A percentile compares a stretch with the other conserved stretches of the same genome.
Conservation (phyloP, 768 basidiomycete genomes). For the Tricholoma hemisulphureum region DNA sequence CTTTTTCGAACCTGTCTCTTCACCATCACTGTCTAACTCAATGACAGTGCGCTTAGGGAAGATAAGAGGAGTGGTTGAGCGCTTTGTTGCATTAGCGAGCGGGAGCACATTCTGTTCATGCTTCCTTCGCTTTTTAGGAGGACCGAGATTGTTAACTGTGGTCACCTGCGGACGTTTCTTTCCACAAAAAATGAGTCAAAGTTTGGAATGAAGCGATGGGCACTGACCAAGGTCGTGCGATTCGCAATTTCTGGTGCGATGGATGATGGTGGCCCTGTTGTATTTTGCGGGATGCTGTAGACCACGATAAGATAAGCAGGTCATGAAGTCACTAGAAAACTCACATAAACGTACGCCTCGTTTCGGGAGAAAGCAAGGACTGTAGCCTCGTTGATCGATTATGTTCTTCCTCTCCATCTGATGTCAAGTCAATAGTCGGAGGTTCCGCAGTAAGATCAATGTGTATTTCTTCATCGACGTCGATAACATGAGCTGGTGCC, state of each 20-base stretch:
- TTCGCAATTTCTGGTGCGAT: neutral
- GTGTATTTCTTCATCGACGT: neutral
- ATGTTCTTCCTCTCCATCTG: constrained; percentile 1
- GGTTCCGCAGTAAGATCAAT: neutral
- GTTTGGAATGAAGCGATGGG: neutral
- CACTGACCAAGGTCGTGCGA: neutral
- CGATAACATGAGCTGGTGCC: neutral
- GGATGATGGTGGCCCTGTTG: neutral
- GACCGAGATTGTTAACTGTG: neutral
- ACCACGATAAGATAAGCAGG: neutral
- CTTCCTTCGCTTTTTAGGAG: neutral
- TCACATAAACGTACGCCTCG: neutral
- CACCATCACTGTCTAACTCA: constrained; percentile 17
- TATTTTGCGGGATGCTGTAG: neutral
- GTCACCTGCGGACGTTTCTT: constrained; percentile 1
- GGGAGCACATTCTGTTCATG: neutral
- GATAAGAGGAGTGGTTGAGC: neutral
- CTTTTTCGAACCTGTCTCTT: constrained; percentile 12
- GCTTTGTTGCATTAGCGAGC: neutral
- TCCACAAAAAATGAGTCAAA: neutral
- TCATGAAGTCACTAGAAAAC: neutral
- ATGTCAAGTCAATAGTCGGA: neutral
- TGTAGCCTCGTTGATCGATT: neutral
- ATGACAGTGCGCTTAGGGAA: constrained; percentile 1
- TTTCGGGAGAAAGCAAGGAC: neutral